Percentiles rank a stretch among this genome's conserved stretches.
Conservation (phyloP, 2,329 filamentous ascomycete species). For the Magnaporthiopsis poae region DNA sequence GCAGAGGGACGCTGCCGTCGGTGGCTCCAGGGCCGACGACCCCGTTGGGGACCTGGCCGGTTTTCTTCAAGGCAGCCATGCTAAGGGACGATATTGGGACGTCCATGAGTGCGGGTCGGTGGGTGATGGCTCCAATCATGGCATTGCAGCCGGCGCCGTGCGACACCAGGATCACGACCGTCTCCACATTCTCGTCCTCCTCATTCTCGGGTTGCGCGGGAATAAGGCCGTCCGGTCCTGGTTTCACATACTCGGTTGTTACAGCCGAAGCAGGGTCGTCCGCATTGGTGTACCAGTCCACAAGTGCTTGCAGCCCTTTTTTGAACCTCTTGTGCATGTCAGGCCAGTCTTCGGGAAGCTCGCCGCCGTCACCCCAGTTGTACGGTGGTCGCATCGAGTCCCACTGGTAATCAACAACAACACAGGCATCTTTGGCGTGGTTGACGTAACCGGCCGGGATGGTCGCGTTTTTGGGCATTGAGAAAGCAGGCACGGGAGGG, state of each 20-base stretch:
- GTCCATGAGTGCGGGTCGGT: slow-evolving; percentile 82
- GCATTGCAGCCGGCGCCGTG: slow-evolving; percentile 96
- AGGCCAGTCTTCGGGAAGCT: slow-evolving; percentile 89
- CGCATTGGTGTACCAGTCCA: slow-evolving; percentile 68
- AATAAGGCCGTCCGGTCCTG: slow-evolving; percentile 8
- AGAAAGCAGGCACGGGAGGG: slow-evolving; percentile 71
- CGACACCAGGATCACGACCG: slow-evolving; percentile 78
- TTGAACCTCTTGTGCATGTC: slow-evolving; percentile 88
- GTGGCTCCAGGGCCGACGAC: slow-evolving; percentile 15
- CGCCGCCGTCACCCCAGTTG: slow-evolving; percentile 78
- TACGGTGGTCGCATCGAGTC: slow-evolving; percentile 74
- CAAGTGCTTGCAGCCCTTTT: slow-evolving; percentile 63
- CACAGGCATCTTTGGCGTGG: slow-evolving; percentile 79
- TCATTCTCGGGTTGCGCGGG: slow-evolving; percentile 19
- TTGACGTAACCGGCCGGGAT: slow-evolving; percentile 84
- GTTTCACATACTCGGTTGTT: slow-evolving; percentile 18
- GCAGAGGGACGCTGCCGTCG: slow-evolving; percentile 32
- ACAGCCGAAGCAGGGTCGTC: slow-evolving; percentile 42
- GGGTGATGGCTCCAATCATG: slow-evolving; percentile 80
- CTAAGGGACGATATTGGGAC: slow-evolving; percentile 85
- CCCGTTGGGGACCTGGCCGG: slow-evolving; percentile 11
- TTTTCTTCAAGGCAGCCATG: slow-evolving; percentile 48
- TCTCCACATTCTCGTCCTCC: slow-evolving; percentile 54
- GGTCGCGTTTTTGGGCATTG: slow-evolving; percentile 65
- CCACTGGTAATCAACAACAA: slow-evolving; percentile 88